These are phyloP conservation scores for Begonia loranthoides DNA, from an alignment of 306 rosid genomes.

Conservation along the genomic window DNA sequence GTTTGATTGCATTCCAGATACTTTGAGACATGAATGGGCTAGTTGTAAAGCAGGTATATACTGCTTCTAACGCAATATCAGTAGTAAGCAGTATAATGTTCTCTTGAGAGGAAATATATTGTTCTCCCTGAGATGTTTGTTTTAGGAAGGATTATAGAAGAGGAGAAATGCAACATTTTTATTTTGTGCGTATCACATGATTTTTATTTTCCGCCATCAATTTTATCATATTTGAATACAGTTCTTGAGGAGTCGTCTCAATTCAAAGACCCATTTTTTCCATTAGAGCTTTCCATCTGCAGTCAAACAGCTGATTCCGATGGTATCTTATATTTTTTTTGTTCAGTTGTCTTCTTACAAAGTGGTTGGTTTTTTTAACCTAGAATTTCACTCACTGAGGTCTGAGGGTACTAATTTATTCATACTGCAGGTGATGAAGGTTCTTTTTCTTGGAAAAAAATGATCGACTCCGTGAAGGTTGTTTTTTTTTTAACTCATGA, in stretches of 20 bases:
- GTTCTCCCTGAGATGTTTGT: background rate
- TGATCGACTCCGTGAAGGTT: slow-evolving; percentile 66
- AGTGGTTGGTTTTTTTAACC: background rate
- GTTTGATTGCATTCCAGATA: slow-evolving; percentile 64
- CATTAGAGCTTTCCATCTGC: slow-evolving; percentile 33
- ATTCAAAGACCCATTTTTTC: slow-evolving; percentile 49
- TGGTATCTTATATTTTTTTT: slow-evolving; percentile 15
- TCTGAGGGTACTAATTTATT: background rate
- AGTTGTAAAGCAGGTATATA: slow-evolving; percentile 49
- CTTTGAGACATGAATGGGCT: slow-evolving; percentile 52
- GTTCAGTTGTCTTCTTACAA: background rate
- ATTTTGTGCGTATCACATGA: too few relatives aligned
- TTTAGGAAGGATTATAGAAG: too few relatives aligned
- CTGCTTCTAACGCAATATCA: background rate
- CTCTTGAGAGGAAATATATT: background rate
- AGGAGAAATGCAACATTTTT: too few relatives aligned
- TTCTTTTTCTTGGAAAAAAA: slow-evolving; percentile 51
- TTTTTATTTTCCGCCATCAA: too few relatives aligned
- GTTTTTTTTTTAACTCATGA: slow-evolving; percentile 5
- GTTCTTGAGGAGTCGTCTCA: slow-evolving; percentile 63
- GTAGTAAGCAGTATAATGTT: background rate
- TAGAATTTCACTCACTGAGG: background rate
- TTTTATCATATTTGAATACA: slow-evolving; percentile 6
- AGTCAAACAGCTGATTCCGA: slow-evolving; percentile 17
- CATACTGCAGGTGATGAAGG: slow-evolving; percentile 37